Evolutionary conservation across 2,329 filamentous ascomycete genomes (phyloP).

Genomic region (Tympanopsis confertula): DNA sequence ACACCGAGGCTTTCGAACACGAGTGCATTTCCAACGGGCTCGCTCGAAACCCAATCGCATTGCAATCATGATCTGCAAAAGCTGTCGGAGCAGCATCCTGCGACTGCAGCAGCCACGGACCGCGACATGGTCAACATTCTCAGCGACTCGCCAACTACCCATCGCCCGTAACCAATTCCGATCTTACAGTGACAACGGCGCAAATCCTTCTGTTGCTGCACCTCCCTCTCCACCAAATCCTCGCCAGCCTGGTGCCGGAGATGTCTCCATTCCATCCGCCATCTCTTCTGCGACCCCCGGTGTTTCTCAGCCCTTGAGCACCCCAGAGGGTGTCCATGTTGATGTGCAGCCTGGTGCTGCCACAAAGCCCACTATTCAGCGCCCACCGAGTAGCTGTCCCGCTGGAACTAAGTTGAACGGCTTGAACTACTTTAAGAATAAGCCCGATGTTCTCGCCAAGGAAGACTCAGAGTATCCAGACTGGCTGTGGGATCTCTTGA

Average conservation of each 20-base stretch:
- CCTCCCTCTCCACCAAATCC: constrained; percentile 16
- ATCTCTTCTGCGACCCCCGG: constrained; percentile 22
- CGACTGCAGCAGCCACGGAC: constrained; percentile 19
- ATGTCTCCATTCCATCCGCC: constrained; percentile 12
- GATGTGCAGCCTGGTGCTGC: constrained; percentile 11
- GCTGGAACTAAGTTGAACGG: constrained; percentile 25
- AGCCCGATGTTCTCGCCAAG: constrained; percentile 26
- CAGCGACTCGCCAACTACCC: constrained; percentile 14
- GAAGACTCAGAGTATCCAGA: constrained; percentile 33
- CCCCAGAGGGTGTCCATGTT: constrained; percentile 17
- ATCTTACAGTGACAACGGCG: constrained; percentile 16
- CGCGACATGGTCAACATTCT: constrained; percentile 13
- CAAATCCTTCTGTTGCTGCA: neutral
- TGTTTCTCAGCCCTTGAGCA: constrained; percentile 25
- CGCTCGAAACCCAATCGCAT: constrained; percentile 16
- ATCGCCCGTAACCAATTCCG: constrained; percentile 16
- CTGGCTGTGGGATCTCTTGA: constrained; percentile 30
- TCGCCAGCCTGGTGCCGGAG: constrained; percentile 16
- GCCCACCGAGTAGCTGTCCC: constrained; percentile 17
- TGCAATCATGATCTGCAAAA: constrained; percentile 24
- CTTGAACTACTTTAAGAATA: constrained; percentile 32
- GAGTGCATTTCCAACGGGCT: too few species aligned
- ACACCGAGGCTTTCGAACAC: too few species aligned
- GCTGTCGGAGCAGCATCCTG: constrained; percentile 23
- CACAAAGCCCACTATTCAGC: constrained; percentile 13